These are phyloP conservation scores for Neurospora sublineolata DNA, from an alignment of 495 filamentous ascomycete genomes.

Conservation along the genomic window DNA sequence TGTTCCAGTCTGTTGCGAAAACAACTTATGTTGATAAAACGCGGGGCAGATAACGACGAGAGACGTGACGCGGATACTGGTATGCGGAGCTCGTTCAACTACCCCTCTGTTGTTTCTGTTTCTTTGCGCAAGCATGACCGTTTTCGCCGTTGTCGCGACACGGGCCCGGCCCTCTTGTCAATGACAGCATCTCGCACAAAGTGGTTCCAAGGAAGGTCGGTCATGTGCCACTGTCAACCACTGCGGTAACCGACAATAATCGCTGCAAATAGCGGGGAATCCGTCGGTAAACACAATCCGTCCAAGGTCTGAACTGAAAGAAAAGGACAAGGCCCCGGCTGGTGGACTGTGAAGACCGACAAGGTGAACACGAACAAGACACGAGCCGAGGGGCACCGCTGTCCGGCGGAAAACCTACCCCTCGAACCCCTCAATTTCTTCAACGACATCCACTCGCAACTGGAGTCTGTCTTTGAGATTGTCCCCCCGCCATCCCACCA, in stretches of 20 bases:
- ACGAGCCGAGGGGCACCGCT: neutral
- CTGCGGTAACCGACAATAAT: neutral
- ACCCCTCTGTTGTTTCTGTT: neutral
- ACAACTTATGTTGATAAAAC: neutral
- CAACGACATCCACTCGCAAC: neutral
- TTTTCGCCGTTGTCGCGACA: neutral
- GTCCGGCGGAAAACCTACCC: neutral
- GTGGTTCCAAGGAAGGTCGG: neutral
- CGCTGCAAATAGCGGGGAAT: neutral
- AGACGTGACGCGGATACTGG: neutral
- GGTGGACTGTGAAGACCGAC: neutral
- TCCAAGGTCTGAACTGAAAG: neutral
- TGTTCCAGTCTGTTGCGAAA: neutral
- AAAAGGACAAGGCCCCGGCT: neutral
- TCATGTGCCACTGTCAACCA: neutral
- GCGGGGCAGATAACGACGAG: neutral
- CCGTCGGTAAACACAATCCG: neutral
- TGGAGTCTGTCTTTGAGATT: neutral
- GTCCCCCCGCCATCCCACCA: neutral
- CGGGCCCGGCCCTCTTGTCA: neutral
- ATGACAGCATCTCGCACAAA: neutral
- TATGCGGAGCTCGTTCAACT: neutral
- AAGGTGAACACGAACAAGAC: neutral
- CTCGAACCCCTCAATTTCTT: neutral
- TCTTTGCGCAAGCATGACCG: neutral